phyloP scores from a whole-genome alignment of 2,329 filamentous ascomycete species.

The Scleromitrula shiraiana region DNA sequence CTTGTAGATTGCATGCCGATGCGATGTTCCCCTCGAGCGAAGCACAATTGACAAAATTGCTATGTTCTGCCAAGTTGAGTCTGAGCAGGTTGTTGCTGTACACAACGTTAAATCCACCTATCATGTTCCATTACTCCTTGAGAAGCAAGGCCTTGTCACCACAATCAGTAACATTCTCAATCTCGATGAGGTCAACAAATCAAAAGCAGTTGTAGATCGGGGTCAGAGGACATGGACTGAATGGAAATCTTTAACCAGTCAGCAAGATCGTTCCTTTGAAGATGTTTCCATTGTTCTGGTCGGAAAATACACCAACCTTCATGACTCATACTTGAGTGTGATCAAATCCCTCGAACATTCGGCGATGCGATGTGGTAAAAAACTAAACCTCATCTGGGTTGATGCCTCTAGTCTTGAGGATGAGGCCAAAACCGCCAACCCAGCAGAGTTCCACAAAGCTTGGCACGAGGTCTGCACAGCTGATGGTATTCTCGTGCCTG shows the following conservation, averaged over 20 bases:
- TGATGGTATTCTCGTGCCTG: constrained; percentile 49
- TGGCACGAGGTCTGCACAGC: constrained; percentile 75
- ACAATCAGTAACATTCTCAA: constrained; percentile 59
- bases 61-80: constrained; percentile 77
- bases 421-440: constrained; percentile 49
- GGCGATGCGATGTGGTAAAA: constrained; percentile 75
- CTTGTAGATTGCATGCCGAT: constrained; percentile 79
- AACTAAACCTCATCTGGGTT: constrained; percentile 75
- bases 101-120: constrained; percentile 86
- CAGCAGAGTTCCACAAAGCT: constrained; percentile 72
- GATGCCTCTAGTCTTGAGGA: constrained; percentile 80
- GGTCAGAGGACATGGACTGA: constrained; percentile 66
- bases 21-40: constrained; percentile 65
- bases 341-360: constrained; percentile 85
- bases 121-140: constrained; percentile 86
- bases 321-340: constrained; percentile 80
- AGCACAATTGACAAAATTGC: constrained; percentile 81
- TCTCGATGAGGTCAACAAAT: constrained; percentile 49
- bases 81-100: constrained; percentile 80
- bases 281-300: constrained; percentile 77
- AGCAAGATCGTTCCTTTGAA: constrained; percentile 58
- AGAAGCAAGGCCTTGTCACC: constrained; percentile 67
- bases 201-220: constrained; percentile 47
- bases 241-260: constrained; percentile 59
- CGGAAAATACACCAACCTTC: constrained; percentile 80